Conservation (phyloP, 208 protist species). For the Wallacemonas sp. region DNA sequence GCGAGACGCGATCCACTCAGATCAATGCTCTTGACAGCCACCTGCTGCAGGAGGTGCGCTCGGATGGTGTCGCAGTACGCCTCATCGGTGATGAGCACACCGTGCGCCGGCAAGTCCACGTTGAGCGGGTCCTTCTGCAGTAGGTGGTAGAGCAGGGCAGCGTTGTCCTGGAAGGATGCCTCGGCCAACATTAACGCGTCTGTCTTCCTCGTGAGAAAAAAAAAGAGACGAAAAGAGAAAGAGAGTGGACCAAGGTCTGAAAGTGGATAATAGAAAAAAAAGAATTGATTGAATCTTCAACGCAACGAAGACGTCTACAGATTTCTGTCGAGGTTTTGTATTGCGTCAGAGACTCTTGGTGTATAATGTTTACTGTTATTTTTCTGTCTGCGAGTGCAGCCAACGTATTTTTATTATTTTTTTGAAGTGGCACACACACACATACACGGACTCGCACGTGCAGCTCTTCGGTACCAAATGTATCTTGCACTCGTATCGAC, state of each 20-base stretch:
- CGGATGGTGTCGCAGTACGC: constrained; percentile 31
- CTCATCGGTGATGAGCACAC: constrained; percentile 22
- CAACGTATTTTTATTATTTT: too few species aligned
- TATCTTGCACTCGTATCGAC: too few species aligned
- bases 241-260: not conserved
- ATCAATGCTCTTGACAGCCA: constrained; percentile 15
- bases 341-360: too few species aligned
- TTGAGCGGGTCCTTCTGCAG: constrained; percentile 32
- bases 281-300: too few species aligned
- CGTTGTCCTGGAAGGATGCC: constrained; percentile 4
- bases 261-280: not conserved
- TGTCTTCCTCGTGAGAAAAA: not conserved
- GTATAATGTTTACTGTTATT: too few species aligned
- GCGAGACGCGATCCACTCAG: constrained; percentile 17
- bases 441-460: too few species aligned
- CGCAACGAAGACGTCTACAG: too few species aligned
- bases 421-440: too few species aligned
- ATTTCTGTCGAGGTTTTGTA: too few species aligned
- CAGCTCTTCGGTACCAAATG: too few species aligned
- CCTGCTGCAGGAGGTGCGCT: constrained; percentile 34
- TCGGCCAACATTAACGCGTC: constrained; percentile 19
- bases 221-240: not conserved
- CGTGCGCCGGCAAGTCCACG: constrained; percentile 29
- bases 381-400: too few species aligned
- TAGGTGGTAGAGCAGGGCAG: constrained; percentile 18